phyloP scores from a whole-genome alignment of 1,284 basidiomycete genomes.

The Irpex sp. region DNA sequence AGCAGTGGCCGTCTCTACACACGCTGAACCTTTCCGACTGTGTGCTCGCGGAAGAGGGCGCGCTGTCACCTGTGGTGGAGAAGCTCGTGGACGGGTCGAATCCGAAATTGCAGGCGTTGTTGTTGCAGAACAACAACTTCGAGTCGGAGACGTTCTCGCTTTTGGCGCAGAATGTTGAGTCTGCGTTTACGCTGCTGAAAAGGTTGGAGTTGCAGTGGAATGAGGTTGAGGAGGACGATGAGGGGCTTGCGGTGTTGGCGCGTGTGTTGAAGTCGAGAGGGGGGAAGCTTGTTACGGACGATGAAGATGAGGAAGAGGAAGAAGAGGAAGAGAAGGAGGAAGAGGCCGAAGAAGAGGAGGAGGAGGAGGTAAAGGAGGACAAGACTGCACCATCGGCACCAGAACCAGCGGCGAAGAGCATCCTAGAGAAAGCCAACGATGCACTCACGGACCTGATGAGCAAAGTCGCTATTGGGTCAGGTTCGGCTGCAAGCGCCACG shows the following conservation, averaged over 20 bases:
- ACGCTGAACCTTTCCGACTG: conserved; percentile 92
- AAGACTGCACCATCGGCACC: background rate
- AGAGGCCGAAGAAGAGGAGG: conserved; percentile 33
- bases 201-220: conserved; percentile 86
- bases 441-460: conserved; percentile 57
- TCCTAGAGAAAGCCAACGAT: conserved; percentile 33
- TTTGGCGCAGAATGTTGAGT: conserved; percentile 61
- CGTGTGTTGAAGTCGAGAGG: conserved; percentile 67
- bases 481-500: too few relatives aligned
- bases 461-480: conserved; percentile 42
- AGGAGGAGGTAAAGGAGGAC: conserved; percentile 14
- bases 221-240: conserved; percentile 71
- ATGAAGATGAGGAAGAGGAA: conserved; percentile 80
- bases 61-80: conserved; percentile 59
- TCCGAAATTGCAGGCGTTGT: conserved; percentile 67
- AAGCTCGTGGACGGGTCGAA: conserved; percentile 71
- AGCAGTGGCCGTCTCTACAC: conserved; percentile 66
- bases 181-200: conserved; percentile 53
- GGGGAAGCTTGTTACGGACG: conserved; percentile 48
- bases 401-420: conserved; percentile 17
- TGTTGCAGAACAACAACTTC: conserved; percentile 89
- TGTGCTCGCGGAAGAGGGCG: conserved; percentile 69
- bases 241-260: conserved; percentile 59
- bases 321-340: conserved; percentile 54
- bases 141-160: conserved; percentile 65